phyloP scores from a whole-genome alignment of 148 eudicot species.

The Gaultheria prostrata region DNA sequence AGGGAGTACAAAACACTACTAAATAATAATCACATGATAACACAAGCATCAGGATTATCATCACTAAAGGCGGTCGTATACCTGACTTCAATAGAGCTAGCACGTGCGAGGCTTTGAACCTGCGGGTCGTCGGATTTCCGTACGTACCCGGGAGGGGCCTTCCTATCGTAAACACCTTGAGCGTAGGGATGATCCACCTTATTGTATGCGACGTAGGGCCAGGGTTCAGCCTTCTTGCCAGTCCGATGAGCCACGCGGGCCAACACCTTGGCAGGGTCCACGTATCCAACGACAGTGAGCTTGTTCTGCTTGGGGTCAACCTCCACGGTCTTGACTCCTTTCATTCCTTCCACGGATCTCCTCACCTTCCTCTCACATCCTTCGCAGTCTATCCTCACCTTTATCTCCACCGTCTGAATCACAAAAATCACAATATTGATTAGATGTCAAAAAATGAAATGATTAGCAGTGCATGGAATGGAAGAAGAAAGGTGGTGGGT shows the following conservation, averaged over 20 bases:
- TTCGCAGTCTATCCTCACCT: conserved; percentile 78
- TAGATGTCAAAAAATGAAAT: too few species aligned
- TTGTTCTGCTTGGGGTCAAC: conserved; percentile 65
- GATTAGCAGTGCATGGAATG: too few species aligned
- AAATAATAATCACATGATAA: conserved; percentile 53
- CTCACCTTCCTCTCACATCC: conserved; percentile 87
- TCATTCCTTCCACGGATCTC: conserved; percentile 84
- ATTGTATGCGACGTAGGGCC: conserved; percentile 88
- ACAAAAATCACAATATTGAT: neutral
- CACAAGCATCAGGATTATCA: conserved; percentile 72
- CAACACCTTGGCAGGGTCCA: conserved; percentile 76
- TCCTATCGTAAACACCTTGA: conserved; percentile 63
- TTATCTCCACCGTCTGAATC: conserved; percentile 80
- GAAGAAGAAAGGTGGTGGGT: too few species aligned
- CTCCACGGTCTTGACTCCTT: conserved; percentile 64
- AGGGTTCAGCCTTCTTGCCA: conserved; percentile 74
- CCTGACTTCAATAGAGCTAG: conserved; percentile 85
- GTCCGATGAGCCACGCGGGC: conserved; percentile 69
- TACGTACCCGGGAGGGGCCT: conserved; percentile 86
- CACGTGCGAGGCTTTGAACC: conserved; percentile 50
- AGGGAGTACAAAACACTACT: neutral
- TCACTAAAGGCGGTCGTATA: conserved; percentile 92
- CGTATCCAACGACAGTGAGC: conserved; percentile 69
- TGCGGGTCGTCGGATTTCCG: conserved; percentile 44
- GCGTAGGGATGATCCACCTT: conserved; percentile 84